Base-by-base conservation (phyloP, 2,329 filamentous ascomycete species). In the Ilyonectria mors-panacis region DNA sequence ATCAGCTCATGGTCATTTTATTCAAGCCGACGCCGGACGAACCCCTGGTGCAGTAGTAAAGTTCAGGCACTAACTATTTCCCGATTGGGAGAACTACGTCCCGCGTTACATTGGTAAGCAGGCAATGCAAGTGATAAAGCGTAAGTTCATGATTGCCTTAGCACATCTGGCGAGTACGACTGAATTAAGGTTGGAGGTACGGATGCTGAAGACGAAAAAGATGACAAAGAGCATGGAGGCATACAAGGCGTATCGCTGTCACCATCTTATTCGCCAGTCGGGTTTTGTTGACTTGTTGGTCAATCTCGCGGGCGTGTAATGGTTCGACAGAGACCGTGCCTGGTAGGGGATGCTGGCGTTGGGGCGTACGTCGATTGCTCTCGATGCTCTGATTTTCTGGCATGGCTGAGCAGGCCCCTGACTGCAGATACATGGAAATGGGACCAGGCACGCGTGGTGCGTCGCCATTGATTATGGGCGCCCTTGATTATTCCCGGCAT, bases 361-460 rank as follows among this genome's bases (percentile, higher is more conserved):
- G 69, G 63, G 65, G 69, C 28, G 42, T 45, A 51, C 37, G 63
- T 54, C 48, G 35, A 35, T 57, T 47, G 35, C 37, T 62, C 44
- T 68, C 6, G 5, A 74, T 74, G 73, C 70, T 73, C 69, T 67
- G 73, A 74, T 72, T 61, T 71, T 71, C 45, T 42, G 51, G 39
- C 54, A 55, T 44, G 65, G 55, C 59, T 47, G 30, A 48, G 54
- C 42, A 23, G 19, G 63, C 23, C 48, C 63, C 63, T 48, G 42
- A 50, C 26, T 44, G 19, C 8, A 12, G 15, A 37, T 23, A 28
- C 30, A 65, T 51, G 57, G 60, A 39, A 53, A 35, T 66, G 47
- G 51, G 63, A 39, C 59, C 47, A 66, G 53, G 56, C 35, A 59
- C 47, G 47, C 54, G 55, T 56, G 57, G 59, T 35, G 48, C 56